Evolutionary conservation across 345 rosid species (phyloP).

Genomic region (Erodium maritimum): DNA sequence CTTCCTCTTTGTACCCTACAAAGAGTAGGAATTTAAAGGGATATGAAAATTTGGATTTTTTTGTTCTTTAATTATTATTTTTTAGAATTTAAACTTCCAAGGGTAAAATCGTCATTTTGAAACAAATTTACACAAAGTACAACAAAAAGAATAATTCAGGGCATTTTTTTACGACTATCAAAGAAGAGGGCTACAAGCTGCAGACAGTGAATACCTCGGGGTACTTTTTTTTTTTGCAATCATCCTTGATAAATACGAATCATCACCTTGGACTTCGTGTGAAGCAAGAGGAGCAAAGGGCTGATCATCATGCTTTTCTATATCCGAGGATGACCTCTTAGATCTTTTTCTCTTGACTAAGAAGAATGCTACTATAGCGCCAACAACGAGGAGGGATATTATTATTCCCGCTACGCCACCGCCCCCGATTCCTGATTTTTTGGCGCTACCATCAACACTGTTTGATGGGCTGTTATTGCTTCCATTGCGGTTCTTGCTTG

Average conservation of each 20-base stretch:
- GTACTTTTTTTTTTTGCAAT: too few relatives aligned
- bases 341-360: constrained; percentile 66
- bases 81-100: too few relatives aligned
- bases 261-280: constrained; percentile 57
- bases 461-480: constrained; percentile 33
- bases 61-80: too few relatives aligned
- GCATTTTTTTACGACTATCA: too few relatives aligned
- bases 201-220: too few relatives aligned
- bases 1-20: too few relatives aligned
- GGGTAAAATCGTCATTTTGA: too few relatives aligned
- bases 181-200: background rate
- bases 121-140: too few relatives aligned
- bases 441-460: constrained; percentile 31
- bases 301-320: constrained; percentile 69
- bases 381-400: constrained; percentile 53
- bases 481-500: constrained; percentile 34
- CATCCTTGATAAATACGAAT: background rate
- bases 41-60: too few relatives aligned
- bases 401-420: constrained; percentile 83
- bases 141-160: too few relatives aligned
- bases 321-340: constrained; percentile 45
- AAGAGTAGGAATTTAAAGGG: too few relatives aligned
- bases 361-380: constrained; percentile 63
- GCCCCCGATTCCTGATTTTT: constrained; percentile 75
- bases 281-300: constrained; percentile 65